Evolutionary conservation across 306 rosid species (phyloP).

Genomic region (Medicago ruthenica): DNA sequence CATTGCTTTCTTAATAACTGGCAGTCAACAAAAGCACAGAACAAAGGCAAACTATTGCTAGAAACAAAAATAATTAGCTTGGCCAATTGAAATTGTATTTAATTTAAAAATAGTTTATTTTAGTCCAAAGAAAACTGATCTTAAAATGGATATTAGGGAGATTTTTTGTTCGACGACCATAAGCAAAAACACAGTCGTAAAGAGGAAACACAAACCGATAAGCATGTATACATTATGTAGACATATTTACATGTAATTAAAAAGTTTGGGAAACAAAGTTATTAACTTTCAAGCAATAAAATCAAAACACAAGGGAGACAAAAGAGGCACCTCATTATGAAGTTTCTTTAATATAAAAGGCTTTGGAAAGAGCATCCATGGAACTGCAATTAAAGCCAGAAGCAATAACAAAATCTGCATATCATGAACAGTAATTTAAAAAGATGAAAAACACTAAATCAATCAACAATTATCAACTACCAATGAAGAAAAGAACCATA

Average conservation of each 20-base stretch:
- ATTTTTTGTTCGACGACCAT: constrained; percentile 22
- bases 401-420: constrained; percentile 87
- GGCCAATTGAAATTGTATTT: constrained; percentile 12
- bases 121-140: constrained; percentile 24
- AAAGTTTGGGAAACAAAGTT: constrained; percentile 32
- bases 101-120: constrained; percentile 29
- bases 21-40: constrained; percentile 31
- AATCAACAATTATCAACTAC: constrained; percentile 31
- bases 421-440: constrained; percentile 44
- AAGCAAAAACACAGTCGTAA: constrained; percentile 14
- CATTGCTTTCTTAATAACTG: constrained; percentile 30
- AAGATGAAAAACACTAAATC: constrained; percentile 31
- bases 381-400: constrained; percentile 91
- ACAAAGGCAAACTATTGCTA: constrained; percentile 38
- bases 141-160: constrained; percentile 26
- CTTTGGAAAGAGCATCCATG: constrained; percentile 99
- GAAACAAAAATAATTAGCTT: constrained; percentile 29
- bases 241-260: constrained; percentile 9
- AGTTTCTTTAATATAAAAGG: constrained; percentile 93
- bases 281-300: constrained; percentile 29
- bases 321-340: constrained; percentile 77
- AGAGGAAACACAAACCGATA: constrained; percentile 33
- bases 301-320: constrained; percentile 39
- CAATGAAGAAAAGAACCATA: constrained; percentile 43
- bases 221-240: background rate